Evolutionary conservation across 768 basidiomycete genomes (phyloP).

Genomic region (Podaxis carcinomalis): DNA sequence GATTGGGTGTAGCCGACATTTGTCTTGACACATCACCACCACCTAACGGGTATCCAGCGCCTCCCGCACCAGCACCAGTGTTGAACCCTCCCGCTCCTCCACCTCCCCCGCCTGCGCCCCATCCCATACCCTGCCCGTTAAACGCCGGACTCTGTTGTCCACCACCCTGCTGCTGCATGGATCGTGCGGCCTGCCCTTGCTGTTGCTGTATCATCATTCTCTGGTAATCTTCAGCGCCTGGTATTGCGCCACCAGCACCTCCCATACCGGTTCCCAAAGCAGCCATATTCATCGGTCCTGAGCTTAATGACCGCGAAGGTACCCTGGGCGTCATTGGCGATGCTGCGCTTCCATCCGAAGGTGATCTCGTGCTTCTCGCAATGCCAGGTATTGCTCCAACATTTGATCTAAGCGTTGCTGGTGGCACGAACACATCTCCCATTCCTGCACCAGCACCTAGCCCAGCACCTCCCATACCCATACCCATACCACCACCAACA

Average conservation of each 20-base stretch:
- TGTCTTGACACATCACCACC: constrained; percentile 5
- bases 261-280: background rate
- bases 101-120: constrained; percentile 2
- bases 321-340: constrained; percentile 49
- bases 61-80: background rate
- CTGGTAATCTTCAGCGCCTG: constrained; percentile 46
- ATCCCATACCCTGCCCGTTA: constrained; percentile 5
- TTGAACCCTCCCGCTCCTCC: background rate
- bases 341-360: constrained; percentile 48
- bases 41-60: background rate
- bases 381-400: constrained; percentile 62
- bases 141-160: constrained; percentile 19
- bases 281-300: constrained; percentile 33
- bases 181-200: constrained; percentile 32
- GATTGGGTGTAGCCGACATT: constrained; percentile 6
- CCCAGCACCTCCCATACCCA: no score
- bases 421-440: constrained; percentile 27
- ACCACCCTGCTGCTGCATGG: constrained; percentile 27
- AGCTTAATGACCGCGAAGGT: constrained; percentile 25
- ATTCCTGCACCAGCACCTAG: constrained; percentile 1
- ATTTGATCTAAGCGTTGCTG: constrained; percentile 49
- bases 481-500: constrained; percentile 17
- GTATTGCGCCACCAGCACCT: constrained; percentile 2
- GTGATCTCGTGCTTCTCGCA: constrained; percentile 69
- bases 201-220: constrained; percentile 48